Evolutionary conservation across 768 basidiomycete genomes (phyloP).

Genomic region (Asterophora lycoperdoides): DNA sequence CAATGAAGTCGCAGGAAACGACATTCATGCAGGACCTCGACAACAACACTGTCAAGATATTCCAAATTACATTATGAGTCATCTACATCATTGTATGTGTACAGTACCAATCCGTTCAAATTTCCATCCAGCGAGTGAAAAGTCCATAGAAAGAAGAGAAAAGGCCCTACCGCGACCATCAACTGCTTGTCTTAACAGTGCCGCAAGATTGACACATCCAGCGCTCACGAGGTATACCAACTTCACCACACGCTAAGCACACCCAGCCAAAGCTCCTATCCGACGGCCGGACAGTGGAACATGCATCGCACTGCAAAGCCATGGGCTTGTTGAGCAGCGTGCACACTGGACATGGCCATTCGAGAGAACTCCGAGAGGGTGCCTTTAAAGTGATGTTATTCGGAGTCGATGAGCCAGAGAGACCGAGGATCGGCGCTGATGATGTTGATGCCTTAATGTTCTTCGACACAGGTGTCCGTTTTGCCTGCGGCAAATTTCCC

Average conservation of each 20-base stretch:
- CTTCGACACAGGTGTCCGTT: constrained; percentile 6
- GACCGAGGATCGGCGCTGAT: background rate
- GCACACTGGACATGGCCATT: constrained; percentile 57
- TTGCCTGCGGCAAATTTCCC: constrained; percentile 11
- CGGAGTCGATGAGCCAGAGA: constrained; percentile 4
- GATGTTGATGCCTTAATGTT: background rate
- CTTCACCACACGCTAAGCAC: constrained; percentile 61
- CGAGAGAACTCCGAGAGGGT: constrained; percentile 5
- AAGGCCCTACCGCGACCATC: constrained; percentile 6
- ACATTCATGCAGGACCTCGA: constrained; percentile 29
- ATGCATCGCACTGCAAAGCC: constrained; percentile 58
- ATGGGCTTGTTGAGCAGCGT: constrained; percentile 58
- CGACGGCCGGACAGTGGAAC: constrained; percentile 33
- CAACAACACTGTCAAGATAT: constrained; percentile 40
- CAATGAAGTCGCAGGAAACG: constrained; percentile 6
- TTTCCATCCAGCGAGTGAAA: no score
- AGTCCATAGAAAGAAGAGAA: background rate
- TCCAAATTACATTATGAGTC: constrained; percentile 31
- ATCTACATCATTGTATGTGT: constrained; percentile 3
- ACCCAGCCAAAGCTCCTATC: constrained; percentile 48
- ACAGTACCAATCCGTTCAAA: background rate
- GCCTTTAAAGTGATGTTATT: constrained; percentile 1
- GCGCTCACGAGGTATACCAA: constrained; percentile 54
- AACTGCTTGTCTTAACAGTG: constrained; percentile 47
- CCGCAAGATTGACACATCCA: constrained; percentile 81